A percentile compares a stretch with the other conserved stretches of the same genome.
Evolutionary conservation across 345 rosid genomes (phyloP).

Genomic region (Populus davidiana): DNA sequence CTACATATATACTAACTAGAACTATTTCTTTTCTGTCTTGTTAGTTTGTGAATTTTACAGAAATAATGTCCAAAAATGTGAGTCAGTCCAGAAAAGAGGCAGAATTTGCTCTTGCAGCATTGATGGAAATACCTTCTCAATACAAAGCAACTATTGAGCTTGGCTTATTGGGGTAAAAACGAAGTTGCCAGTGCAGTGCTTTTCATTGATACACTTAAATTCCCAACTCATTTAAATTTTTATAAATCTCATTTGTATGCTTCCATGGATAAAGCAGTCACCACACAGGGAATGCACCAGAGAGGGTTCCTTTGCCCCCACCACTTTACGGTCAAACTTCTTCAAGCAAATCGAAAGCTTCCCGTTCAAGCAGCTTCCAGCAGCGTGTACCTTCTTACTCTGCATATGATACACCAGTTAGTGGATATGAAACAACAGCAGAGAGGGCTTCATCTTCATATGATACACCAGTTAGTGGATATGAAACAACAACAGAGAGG

Average conservation of each 20-base stretch:
- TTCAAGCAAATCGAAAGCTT: constrained; percentile 28
- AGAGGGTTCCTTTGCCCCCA: constrained; percentile 75
- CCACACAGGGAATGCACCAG: constrained; percentile 44
- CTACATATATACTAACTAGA: neutral
- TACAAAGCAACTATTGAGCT: constrained; percentile 90
- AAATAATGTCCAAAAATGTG: constrained; percentile 79
- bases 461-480: constrained; percentile 19
- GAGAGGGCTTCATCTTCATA: constrained; percentile 27
- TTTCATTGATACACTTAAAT: neutral
- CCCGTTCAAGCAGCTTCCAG: constrained; percentile 40
- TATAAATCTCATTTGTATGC: constrained; percentile 15
- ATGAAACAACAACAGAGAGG: constrained; percentile 22
- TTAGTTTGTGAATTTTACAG: constrained; percentile 92
- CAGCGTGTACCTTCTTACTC: constrained; percentile 18
- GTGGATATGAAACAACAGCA: constrained; percentile 17
- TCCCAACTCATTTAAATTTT: neutral
- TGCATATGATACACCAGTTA: constrained; percentile 21
- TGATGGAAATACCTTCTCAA: constrained; percentile 96
- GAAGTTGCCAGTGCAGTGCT: neutral
- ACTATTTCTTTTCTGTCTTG: constrained; percentile 1
- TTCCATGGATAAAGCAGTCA: constrained; percentile 32
- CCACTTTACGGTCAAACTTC: constrained; percentile 52
- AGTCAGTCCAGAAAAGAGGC: constrained; percentile 64
- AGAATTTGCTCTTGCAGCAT: constrained; percentile 82
- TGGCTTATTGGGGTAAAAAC: constrained; percentile 65